A percentile compares a stretch with the other conserved stretches of the same genome.
Conservation (phyloP, 176 grass and related monocot species). For the Oryza glumipatula region DNA sequence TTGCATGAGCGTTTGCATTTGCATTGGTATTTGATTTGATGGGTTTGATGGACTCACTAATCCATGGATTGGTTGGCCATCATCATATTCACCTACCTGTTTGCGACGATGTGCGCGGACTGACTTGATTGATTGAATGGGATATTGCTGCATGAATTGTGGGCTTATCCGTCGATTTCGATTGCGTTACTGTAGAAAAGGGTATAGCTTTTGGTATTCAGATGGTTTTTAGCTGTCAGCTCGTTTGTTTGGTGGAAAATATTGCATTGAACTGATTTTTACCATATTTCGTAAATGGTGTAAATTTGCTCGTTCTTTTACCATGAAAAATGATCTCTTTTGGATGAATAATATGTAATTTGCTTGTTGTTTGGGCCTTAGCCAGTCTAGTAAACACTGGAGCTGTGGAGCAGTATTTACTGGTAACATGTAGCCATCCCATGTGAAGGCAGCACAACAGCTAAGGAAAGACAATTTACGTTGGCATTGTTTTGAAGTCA, state of each 20-base stretch:
- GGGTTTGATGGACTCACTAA: not conserved
- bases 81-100: conserved; percentile 7
- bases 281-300: not conserved
- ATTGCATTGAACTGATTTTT: conserved; percentile 17
- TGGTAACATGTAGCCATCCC: conserved; percentile 38
- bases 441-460: conserved; percentile 27
- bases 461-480: conserved; percentile 36
- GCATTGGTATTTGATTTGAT: not conserved
- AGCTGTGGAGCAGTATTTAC: not conserved
- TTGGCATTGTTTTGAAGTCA: conserved; percentile 62
- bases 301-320: not conserved
- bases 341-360: not conserved
- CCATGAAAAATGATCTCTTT: not conserved
- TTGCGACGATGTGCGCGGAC: not conserved
- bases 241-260: conserved; percentile 43
- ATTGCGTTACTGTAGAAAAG: conserved; percentile 13
- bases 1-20: conserved; percentile 36
- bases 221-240: conserved; percentile 9
- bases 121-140: not conserved
- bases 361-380: not conserved
- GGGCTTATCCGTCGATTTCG: conserved; percentile 33
- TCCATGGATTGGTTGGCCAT: conserved; percentile 1
- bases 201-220: not conserved
- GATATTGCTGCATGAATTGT: conserved; percentile 25
- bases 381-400: not conserved